Conservation (phyloP, 139 green algal genomes). For the Tetradesmus obliquus region DNA sequence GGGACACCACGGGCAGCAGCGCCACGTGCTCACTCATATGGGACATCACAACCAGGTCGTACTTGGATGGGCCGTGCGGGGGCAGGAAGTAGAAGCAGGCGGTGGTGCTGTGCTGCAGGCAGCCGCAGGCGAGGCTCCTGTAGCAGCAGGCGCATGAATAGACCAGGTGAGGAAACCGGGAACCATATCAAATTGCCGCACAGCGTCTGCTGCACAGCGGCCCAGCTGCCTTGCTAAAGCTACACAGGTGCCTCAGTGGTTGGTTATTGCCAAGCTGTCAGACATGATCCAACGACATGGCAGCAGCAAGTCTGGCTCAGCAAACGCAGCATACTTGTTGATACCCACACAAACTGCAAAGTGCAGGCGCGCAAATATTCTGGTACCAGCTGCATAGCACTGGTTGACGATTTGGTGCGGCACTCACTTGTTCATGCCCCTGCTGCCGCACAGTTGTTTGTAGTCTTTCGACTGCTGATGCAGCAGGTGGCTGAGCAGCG, state of each 20-base stretch:
- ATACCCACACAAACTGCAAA: neutral
- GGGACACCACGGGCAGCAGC: neutral
- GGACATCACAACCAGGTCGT: neutral
- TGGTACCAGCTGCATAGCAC: too few species aligned
- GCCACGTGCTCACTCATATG: neutral
- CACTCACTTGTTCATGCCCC: conserved; percentile 5
- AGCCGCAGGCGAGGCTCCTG: conserved; percentile 9
- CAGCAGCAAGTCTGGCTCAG: too few species aligned
- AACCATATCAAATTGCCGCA: too few species aligned
- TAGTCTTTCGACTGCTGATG: neutral
- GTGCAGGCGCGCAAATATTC: neutral
- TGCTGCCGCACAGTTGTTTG: conserved; percentile 5
- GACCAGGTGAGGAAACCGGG: too few species aligned
- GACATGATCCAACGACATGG: too few species aligned
- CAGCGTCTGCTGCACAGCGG: too few species aligned
- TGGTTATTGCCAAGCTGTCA: too few species aligned
- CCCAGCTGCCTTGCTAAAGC: too few species aligned
- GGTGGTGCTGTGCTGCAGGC: conserved; percentile 17
- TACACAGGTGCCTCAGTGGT: too few species aligned
- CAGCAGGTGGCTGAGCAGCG: neutral
- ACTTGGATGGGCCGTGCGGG: neutral
- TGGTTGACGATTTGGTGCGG: neutral
- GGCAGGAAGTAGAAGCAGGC: neutral
- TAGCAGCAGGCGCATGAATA: neutral
- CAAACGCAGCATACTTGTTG: too few species aligned